phyloP scores from a whole-genome alignment of 768 basidiomycete species.

The Boletus huronensis region DNA sequence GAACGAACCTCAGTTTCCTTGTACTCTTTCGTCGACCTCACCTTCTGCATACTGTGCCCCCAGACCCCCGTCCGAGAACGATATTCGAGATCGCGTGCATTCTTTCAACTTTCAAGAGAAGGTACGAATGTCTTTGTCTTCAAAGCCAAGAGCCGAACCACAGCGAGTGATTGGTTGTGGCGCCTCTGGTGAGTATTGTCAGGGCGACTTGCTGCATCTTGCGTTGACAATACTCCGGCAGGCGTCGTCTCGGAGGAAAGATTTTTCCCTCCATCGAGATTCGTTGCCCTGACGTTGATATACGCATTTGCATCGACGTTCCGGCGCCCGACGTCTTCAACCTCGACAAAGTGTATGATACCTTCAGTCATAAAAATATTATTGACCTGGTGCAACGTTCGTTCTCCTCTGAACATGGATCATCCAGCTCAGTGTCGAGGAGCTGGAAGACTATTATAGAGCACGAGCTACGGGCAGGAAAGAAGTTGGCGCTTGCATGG shows the following conservation, averaged over 20 bases:
- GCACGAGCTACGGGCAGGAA: conserved; percentile 50
- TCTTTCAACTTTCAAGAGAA: conserved; percentile 49
- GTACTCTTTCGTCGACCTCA: conserved; percentile 83
- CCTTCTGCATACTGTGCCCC: conserved; percentile 72
- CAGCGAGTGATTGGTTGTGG: conserved; percentile 90
- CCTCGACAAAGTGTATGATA: conserved; percentile 38
- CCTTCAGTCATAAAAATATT: conserved; percentile 61
- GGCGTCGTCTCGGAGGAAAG: conserved; percentile 69
- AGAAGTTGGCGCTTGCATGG: conserved; percentile 75
- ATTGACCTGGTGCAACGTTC: conserved; percentile 58
- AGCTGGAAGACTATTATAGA: conserved; percentile 65
- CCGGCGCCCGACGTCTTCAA: conserved; percentile 45
- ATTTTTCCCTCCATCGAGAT: conserved; percentile 71
- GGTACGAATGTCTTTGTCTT: conserved; percentile 88
- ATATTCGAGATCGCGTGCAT: conserved; percentile 41
- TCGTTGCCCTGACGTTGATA: conserved; percentile 61
- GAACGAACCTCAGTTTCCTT: conserved; percentile 69
- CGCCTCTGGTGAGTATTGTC: conserved; percentile 60
- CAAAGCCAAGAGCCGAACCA: conserved; percentile 71
- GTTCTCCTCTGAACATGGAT: conserved; percentile 39
- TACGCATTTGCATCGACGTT: conserved; percentile 66
- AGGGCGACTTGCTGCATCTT: not conserved
- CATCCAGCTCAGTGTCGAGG: conserved; percentile 21
- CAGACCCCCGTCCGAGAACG: conserved; percentile 45
- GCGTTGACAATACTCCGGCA: conserved; percentile 26